Conservation (phyloP, 75 land plant genomes). For the Ceratopteris richardii region DNA sequence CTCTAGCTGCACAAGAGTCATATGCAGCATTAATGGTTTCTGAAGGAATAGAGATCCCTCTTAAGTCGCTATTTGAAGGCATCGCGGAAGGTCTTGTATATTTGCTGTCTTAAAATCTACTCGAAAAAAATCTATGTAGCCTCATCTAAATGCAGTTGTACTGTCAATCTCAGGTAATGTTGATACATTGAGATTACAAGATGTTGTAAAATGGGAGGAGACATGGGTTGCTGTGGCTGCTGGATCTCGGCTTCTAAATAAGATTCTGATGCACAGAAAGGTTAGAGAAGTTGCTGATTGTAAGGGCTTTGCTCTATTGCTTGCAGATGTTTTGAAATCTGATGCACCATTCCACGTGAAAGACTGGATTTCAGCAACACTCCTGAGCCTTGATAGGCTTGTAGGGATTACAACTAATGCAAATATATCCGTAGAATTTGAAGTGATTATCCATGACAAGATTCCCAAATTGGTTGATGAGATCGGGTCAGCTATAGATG, state of each 20-base stretch:
- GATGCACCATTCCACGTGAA: conserved; percentile 42
- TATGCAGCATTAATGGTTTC: conserved; percentile 18
- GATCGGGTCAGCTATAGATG: conserved; percentile 26
- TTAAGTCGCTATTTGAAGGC: conserved; percentile 37
- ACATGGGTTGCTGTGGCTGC: conserved; percentile 42
- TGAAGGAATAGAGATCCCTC: conserved; percentile 41
- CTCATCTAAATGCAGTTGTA: no score
- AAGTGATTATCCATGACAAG: conserved; percentile 56
- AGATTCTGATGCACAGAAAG: conserved; percentile 32
- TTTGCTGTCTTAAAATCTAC: no score
- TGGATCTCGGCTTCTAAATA: conserved; percentile 47
- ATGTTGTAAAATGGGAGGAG: conserved; percentile 29
- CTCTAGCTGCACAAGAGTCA: conserved; percentile 29
- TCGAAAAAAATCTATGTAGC: no score
- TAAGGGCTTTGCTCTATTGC: conserved; percentile 17
- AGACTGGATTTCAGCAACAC: conserved; percentile 67
- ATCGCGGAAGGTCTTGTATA: conserved; percentile 8
- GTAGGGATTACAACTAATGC: conserved; percentile 13
- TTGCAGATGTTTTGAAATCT: conserved; percentile 31
- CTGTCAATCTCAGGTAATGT: not conserved
- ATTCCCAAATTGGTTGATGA: conserved; percentile 59
- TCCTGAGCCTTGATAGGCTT: conserved; percentile 38
- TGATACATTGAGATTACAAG: not conserved
- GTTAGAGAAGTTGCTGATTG: conserved; percentile 21
- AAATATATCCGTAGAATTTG: conserved; percentile 33